These are phyloP conservation scores for Knufia fluminis DNA, from an alignment of 2,329 filamentous ascomycete genomes.

Conservation along the genomic window DNA sequence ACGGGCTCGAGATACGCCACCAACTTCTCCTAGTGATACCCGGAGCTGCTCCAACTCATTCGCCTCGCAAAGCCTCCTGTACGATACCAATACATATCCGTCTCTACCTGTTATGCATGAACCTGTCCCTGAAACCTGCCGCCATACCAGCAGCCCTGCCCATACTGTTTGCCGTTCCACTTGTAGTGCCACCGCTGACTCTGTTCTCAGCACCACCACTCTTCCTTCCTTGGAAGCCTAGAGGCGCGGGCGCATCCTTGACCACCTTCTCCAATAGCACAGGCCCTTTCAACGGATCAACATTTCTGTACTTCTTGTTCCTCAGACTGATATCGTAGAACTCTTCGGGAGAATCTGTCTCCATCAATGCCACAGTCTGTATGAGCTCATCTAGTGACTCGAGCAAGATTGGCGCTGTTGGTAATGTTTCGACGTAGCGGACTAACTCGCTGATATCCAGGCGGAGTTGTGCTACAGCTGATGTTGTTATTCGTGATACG, in stretches of 20 bases:
- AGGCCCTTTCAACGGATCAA: slow-evolving; percentile 83
- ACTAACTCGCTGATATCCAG: slow-evolving; percentile 77
- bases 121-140: slow-evolving; percentile 21
- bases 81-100: background rate
- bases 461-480: slow-evolving; percentile 70
- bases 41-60: no score
- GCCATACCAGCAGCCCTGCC: slow-evolving; percentile 16
- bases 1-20: no score
- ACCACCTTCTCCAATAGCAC: slow-evolving; percentile 73
- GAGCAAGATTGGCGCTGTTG: slow-evolving; percentile 72
- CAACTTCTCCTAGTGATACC: no score
- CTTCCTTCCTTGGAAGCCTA: slow-evolving; percentile 1
- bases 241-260: slow-evolving; percentile 44
- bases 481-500: slow-evolving; percentile 77
- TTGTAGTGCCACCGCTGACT: slow-evolving; percentile 44
- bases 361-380: slow-evolving; percentile 83
- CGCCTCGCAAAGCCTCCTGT: no score
- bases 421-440: slow-evolving; percentile 72
- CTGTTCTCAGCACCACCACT: slow-evolving; percentile 19
- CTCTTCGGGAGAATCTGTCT: slow-evolving; percentile 83
- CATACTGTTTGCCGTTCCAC: background rate
- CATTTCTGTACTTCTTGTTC: slow-evolving; percentile 88
- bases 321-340: slow-evolving; percentile 86
- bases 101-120: slow-evolving; percentile 17
- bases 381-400: slow-evolving; percentile 87